phyloP scores from a whole-genome alignment of 2,329 filamentous ascomycete species.

The Botryotinia calthae region DNA sequence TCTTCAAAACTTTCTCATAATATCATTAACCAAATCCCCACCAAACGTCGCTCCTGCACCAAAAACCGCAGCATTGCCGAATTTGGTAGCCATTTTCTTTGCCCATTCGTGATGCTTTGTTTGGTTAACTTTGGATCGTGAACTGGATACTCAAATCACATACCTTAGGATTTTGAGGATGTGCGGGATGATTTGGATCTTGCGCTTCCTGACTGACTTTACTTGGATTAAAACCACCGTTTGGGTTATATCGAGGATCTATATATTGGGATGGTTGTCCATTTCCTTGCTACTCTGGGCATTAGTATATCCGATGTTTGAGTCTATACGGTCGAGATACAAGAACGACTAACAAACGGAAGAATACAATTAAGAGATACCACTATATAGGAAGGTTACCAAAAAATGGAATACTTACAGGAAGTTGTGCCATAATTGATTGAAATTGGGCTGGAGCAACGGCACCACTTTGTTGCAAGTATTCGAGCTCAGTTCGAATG shows the following conservation, averaged over 20 bases:
- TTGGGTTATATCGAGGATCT: constrained; percentile 33
- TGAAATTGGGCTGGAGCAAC: constrained; percentile 36
- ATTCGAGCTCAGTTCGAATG: constrained; percentile 35
- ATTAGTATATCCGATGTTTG: not conserved
- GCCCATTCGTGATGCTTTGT: constrained; percentile 36
- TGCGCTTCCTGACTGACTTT: constrained; percentile 36
- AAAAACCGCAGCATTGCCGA: constrained; percentile 38
- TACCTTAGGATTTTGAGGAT: constrained; percentile 36
- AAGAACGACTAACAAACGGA: too few relatives aligned
- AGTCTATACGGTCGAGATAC: not conserved
- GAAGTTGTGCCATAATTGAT: constrained; percentile 39
- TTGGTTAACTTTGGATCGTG: not conserved
- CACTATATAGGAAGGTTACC: too few relatives aligned
- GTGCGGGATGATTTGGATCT: constrained; percentile 36
- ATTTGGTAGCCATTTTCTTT: constrained; percentile 31
- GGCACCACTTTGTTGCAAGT: constrained; percentile 36
- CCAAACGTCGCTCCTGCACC: constrained; percentile 38
- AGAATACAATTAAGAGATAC: not conserved
- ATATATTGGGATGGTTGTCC: constrained; percentile 32
- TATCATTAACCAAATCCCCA: constrained; percentile 28
- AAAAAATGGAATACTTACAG: constrained; percentile 24
- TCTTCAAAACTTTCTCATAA: constrained; percentile 16
- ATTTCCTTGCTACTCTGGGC: constrained; percentile 26
- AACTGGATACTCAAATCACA: not conserved
- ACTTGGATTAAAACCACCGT: constrained; percentile 27